Evolutionary conservation across 164 flowering plant species (phyloP).

Genomic region (Berberis thunbergii): DNA sequence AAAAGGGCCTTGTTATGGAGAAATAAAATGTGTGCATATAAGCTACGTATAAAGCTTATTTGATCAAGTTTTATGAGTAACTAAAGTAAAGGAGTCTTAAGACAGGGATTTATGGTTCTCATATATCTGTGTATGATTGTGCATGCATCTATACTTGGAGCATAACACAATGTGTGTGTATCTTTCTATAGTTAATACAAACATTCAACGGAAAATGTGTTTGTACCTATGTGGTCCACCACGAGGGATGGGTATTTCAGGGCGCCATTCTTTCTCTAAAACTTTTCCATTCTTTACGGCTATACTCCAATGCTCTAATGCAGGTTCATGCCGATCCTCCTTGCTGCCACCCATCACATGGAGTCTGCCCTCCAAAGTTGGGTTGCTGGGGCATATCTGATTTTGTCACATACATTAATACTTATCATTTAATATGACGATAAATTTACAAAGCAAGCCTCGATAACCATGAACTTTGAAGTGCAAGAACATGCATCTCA

Average conservation of each 20-base stretch:
- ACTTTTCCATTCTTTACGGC: conserved; percentile 88
- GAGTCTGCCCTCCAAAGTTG: conserved; percentile 96
- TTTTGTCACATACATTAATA: conserved; percentile 4
- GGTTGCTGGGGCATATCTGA: conserved; percentile 96
- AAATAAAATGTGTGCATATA: no score
- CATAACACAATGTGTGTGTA: no score
- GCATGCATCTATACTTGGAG: no score
- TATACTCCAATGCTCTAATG: conserved; percentile 85
- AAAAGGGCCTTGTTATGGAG: no score
- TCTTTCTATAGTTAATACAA: no score
- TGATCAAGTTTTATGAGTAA: no score
- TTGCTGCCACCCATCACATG: conserved; percentile 99
- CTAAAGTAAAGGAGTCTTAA: no score
- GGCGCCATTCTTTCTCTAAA: conserved; percentile 66
- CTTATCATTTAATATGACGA: not conserved
- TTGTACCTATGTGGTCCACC: conserved; percentile 96
- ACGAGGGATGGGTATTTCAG: conserved; percentile 84
- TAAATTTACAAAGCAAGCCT: not conserved
- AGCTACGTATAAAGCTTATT: no score
- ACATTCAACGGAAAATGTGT: not conserved
- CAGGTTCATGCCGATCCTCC: conserved; percentile 84
- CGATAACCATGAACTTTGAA: no score
- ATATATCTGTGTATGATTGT: no score
- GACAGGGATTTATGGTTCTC: no score
- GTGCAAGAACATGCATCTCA: no score